A percentile compares a stretch with the other conserved stretches of the same genome.
Evolutionary conservation across 495 filamentous ascomycete species (phyloP).

Genomic region (Talaromyces liani): DNA sequence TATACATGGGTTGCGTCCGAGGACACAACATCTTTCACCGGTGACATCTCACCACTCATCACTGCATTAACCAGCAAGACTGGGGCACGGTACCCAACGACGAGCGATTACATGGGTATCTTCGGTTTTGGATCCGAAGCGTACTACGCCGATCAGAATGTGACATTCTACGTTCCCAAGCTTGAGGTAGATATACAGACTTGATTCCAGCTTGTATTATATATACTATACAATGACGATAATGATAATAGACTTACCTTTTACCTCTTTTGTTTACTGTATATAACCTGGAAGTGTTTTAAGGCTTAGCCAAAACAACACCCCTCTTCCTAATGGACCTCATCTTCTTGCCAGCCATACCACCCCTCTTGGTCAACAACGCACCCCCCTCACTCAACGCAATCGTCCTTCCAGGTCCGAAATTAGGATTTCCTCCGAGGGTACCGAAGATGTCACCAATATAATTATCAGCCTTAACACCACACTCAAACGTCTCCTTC

Average conservation of each 20-base stretch:
- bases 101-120: conserved; percentile 25
- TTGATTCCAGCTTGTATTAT: background rate
- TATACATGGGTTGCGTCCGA: conserved; percentile 25
- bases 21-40: conserved; percentile 19
- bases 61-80: conserved; percentile 18
- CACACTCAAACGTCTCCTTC: conserved; percentile 48
- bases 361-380: background rate
- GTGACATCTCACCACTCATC: conserved; percentile 30
- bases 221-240: conserved; percentile 5
- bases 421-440: conserved; percentile 40
- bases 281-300: no score
- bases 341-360: background rate
- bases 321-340: background rate
- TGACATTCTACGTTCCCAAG: conserved; percentile 28
- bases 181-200: conserved; percentile 22
- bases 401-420: background rate
- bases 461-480: conserved; percentile 59
- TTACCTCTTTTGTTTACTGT: no score
- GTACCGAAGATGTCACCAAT: conserved; percentile 67
- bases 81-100: conserved; percentile 16
- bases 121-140: conserved; percentile 32
- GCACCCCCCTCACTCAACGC: background rate
- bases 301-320: background rate
- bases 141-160: conserved; percentile 17
- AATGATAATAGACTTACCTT: background rate